These are phyloP conservation scores for Tuber melanosporum DNA, from an alignment of 495 filamentous ascomycete genomes.

Conservation along the genomic window DNA sequence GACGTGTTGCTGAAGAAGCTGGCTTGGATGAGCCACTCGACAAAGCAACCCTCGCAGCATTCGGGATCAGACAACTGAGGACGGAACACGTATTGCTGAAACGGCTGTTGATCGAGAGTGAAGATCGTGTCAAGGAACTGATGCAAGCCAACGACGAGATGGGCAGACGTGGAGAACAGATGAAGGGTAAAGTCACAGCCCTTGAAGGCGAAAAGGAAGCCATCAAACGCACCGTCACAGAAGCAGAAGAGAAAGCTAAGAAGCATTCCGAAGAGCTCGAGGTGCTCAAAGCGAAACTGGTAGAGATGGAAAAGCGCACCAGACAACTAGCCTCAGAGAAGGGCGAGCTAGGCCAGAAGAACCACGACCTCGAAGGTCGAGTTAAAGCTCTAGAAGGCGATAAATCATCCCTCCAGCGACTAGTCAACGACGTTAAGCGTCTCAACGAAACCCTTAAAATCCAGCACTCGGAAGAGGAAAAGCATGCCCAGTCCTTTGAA, in stretches of 20 bases:
- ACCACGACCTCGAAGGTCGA: slow-evolving; percentile 17
- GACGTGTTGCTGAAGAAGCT: slow-evolving; percentile 29
- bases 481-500: slow-evolving; percentile 12
- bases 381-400: slow-evolving; percentile 17
- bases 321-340: slow-evolving; percentile 13
- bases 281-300: slow-evolving; percentile 19
- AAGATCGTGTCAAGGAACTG: slow-evolving; percentile 22
- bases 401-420: slow-evolving; percentile 22
- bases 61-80: slow-evolving; percentile 37
- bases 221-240: slow-evolving; percentile 17
- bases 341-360: slow-evolving; percentile 16
- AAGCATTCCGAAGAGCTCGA: slow-evolving; percentile 23
- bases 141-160: slow-evolving; percentile 22
- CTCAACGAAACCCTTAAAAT: slow-evolving; percentile 31
- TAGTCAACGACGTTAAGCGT: slow-evolving; percentile 29
- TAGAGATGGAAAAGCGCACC: slow-evolving; percentile 16
- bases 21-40: slow-evolving; percentile 32
- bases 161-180: not conserved
- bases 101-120: slow-evolving; percentile 25
- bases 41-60: slow-evolving; percentile 36
- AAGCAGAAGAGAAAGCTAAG: slow-evolving; percentile 24
- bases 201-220: slow-evolving; percentile 19
- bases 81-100: slow-evolving; percentile 29
- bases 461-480: slow-evolving; percentile 19
- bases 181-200: slow-evolving; percentile 16